Evolutionary conservation across 305 asterid genomes (phyloP).

Genomic region (Petunia hybrid): DNA sequence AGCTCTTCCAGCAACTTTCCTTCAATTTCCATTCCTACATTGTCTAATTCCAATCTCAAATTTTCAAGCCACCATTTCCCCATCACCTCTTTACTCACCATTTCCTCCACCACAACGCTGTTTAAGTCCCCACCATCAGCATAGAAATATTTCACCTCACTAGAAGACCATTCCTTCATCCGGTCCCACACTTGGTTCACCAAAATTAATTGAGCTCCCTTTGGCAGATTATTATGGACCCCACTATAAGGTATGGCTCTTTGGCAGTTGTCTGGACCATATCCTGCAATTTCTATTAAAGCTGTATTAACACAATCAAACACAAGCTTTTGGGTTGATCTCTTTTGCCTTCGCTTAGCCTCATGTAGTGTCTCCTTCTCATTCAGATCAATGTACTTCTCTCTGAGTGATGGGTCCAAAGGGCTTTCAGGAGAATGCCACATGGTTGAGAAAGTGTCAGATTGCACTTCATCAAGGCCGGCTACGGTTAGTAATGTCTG

Average conservation of each 20-base stretch:
- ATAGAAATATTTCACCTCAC: constrained; percentile 44
- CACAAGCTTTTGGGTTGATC: constrained; percentile 80
- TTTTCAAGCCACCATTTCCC: constrained; percentile 72
- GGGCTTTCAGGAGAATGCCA: constrained; percentile 90
- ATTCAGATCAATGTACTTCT: constrained; percentile 57
- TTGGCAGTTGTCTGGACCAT: constrained; percentile 50
- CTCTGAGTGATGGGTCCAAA: constrained; percentile 78
- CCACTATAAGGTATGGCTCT: constrained; percentile 41
- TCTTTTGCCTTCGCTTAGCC: constrained; percentile 69
- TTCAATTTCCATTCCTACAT: constrained; percentile 69
- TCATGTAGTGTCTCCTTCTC: constrained; percentile 64
- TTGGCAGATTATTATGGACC: constrained; percentile 31
- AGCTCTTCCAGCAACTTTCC: constrained; percentile 74
- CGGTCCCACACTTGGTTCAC: constrained; percentile 78
- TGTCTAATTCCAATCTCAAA: constrained; percentile 62
- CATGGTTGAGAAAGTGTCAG: constrained; percentile 50
- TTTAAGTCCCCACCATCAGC: constrained; percentile 56
- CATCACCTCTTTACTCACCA: constrained; percentile 73
- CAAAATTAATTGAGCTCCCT: constrained; percentile 38
- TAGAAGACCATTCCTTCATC: constrained; percentile 61
- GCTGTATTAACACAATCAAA: constrained; percentile 80
- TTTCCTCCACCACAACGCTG: constrained; percentile 65
- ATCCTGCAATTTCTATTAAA: constrained; percentile 61
- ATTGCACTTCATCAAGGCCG: constrained; percentile 64
- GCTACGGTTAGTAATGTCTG: constrained; percentile 68